Evolutionary conservation across 108 stramenopile species (phyloP), one percentile per base, ranked within the genome.

Genomic region (Skeletonema marinoi): DNA sequence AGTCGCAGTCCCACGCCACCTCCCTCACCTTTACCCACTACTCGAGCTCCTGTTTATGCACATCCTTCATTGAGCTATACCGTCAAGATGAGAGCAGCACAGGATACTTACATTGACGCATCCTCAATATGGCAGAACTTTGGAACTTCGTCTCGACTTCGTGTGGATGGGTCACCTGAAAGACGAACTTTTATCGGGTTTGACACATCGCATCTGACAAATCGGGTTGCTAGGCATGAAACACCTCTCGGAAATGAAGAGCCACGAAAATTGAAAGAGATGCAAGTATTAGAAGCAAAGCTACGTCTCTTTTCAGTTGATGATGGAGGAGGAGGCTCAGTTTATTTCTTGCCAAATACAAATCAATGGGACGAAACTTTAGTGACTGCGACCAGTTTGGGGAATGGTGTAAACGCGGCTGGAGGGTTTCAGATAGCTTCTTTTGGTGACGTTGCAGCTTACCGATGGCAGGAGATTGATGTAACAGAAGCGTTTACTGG

Each of bases 381-480:
- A 7, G 30, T 64, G 36, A 64, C 63, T 56, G 54, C 16, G 0
- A 56, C 21, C 1, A 64, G 25, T 64, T 6, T 38, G 2, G 38
- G 38, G 17, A 39, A 64, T 38, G 38, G 38, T 36, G 31, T 13
- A 38, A 29, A 38, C 38, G 13, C 41, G 25, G 21, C 4, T 35
- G 63, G 10, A 13, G 38, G 17, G 35, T 2, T 35, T n/a, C 38
- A 19, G 1, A 3, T 39, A 38, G 63, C 21, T 19, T 38, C 63
- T 35, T 38, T 16, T 64, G 63, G 33, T 36, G n/a, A 39, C 17
- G 19, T 39, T 17, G 35, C 4, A 21, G 63, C 63, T 21, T 64
- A 12, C 21, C 6, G n/a, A 35, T 64, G 63, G 63, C 7, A 38
- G 6, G 63, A 64, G 36, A 64, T 64, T 39, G 63, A 64, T 39